These are phyloP conservation scores for Colletotrichum sp. DNA, from an alignment of 2,329 filamentous ascomycete species.

Conservation along the genomic window DNA sequence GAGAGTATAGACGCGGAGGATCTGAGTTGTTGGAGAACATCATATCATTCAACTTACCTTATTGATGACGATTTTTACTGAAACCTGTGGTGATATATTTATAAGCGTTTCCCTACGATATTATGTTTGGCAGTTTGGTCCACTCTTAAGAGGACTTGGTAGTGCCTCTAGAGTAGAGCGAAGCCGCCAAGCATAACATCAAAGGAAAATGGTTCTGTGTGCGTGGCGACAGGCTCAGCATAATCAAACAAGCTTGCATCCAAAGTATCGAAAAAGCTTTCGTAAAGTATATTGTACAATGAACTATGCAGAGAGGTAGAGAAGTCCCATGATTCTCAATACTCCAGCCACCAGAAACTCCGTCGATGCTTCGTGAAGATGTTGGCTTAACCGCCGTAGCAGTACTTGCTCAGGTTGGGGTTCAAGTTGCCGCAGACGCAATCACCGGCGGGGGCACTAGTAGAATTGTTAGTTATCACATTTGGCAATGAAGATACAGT, in stretches of 20 bases:
- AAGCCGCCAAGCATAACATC: background rate
- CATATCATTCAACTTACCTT: no score
- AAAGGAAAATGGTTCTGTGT: rapidly evolving
- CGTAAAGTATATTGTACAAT: background rate
- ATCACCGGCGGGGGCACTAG: background rate
- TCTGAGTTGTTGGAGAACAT: background rate
- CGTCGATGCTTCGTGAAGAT: background rate
- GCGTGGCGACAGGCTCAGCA: background rate
- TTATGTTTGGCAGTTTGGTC: background rate
- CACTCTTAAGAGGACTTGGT: rapidly evolving
- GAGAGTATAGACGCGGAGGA: background rate
- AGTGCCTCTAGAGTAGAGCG: rapidly evolving
- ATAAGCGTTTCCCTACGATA: background rate
- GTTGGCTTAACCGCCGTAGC: background rate
- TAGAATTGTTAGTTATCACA: background rate
- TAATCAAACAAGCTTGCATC: no score
- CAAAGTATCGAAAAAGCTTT: background rate
- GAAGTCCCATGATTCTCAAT: background rate
- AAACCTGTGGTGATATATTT: background rate
- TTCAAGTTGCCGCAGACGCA: background rate
- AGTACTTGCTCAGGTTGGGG: background rate
- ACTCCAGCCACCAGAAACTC: background rate
- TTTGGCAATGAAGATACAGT: background rate
- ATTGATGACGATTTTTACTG: background rate
- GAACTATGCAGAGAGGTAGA: background rate